Evolutionary conservation across 2,329 filamentous ascomycete genomes (phyloP).

Genomic region (Graphiopsis chlorocephala): DNA sequence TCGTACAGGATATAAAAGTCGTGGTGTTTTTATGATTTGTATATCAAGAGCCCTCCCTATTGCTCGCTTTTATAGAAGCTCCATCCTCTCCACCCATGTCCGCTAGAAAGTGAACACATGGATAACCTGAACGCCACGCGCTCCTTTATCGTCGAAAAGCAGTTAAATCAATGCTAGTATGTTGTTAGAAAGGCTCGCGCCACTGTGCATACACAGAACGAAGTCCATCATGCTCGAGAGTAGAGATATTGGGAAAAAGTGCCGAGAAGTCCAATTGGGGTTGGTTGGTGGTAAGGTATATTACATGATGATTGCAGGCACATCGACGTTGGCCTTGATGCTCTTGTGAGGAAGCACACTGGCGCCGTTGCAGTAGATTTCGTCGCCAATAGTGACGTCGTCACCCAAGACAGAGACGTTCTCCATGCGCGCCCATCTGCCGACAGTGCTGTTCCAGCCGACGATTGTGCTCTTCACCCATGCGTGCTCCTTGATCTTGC

Average conservation of each 20-base stretch:
- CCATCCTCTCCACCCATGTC: neutral
- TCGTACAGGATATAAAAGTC: neutral
- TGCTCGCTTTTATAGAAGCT: neutral
- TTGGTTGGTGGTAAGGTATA: neutral
- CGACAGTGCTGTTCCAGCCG: conserved; percentile 95
- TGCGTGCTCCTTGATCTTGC: conserved; percentile 96
- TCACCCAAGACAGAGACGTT: conserved; percentile 98
- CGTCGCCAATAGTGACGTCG: conserved; percentile 95
- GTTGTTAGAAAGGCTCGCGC: neutral
- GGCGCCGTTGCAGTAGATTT: conserved; percentile 92
- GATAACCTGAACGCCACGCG: conserved; percentile 8
- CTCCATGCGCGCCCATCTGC: conserved; percentile 92
- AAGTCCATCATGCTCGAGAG: conserved; percentile 8
- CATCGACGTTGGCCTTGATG: conserved; percentile 95
- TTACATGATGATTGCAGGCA: conserved; percentile 23
- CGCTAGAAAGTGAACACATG: conserved; percentile 4
- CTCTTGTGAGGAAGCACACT: conserved; percentile 96
- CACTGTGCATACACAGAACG: neutral
- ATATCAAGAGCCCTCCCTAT: conserved; percentile 8
- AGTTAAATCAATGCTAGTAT: conserved; percentile 12
- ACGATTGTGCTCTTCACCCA: conserved; percentile 99
- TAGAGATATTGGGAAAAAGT: conserved; percentile 6
- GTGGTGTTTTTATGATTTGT: conserved; percentile 11
- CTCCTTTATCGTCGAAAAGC: neutral
- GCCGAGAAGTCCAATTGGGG: neutral